phyloP scores from a whole-genome alignment of 139 green algal genomes.

The Coelastrella sp. region DNA sequence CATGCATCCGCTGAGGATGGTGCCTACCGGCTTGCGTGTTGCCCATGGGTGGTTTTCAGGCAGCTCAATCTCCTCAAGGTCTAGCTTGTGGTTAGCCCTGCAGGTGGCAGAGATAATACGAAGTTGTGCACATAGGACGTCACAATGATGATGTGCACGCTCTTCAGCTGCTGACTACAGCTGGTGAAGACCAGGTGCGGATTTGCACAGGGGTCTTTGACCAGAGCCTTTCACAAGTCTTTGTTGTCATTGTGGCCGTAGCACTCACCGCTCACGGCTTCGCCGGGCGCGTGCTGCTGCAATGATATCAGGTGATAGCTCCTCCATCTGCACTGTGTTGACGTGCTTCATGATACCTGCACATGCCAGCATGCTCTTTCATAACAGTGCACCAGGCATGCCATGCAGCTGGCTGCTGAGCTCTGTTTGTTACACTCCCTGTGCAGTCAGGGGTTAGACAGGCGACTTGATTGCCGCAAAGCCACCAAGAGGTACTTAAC shows the following conservation, averaged over 20 bases:
- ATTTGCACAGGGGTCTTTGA: neutral
- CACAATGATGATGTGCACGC: neutral
- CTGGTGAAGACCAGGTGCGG: neutral
- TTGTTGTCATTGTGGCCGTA: neutral
- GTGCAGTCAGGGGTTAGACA: too few relatives aligned
- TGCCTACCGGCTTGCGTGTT: conserved; percentile 65
- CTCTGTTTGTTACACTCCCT: too few relatives aligned
- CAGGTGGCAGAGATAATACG: neutral
- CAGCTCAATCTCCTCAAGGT: conserved; percentile 79
- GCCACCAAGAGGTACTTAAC: too few relatives aligned
- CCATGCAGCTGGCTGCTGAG: too few relatives aligned
- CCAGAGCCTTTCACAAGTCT: neutral
- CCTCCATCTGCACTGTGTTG: conserved; percentile 73
- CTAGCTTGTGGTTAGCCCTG: conserved; percentile 66
- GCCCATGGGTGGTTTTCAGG: conserved; percentile 89
- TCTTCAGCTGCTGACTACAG: neutral
- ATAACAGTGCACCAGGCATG: too few relatives aligned
- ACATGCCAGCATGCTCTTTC: too few relatives aligned
- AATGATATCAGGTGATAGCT: conserved; percentile 76
- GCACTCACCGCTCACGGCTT: conserved; percentile 62
- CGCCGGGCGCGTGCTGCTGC: conserved; percentile 69
- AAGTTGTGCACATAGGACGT: neutral
- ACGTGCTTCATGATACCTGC: conserved; percentile 75
- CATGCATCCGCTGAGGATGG: conserved; percentile 18
- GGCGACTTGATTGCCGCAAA: too few relatives aligned